Evolutionary conservation across 2,329 filamentous ascomycete species (phyloP), one percentile per base, ranked within the genome.

Genomic region (Lecanosticta acicola): DNA sequence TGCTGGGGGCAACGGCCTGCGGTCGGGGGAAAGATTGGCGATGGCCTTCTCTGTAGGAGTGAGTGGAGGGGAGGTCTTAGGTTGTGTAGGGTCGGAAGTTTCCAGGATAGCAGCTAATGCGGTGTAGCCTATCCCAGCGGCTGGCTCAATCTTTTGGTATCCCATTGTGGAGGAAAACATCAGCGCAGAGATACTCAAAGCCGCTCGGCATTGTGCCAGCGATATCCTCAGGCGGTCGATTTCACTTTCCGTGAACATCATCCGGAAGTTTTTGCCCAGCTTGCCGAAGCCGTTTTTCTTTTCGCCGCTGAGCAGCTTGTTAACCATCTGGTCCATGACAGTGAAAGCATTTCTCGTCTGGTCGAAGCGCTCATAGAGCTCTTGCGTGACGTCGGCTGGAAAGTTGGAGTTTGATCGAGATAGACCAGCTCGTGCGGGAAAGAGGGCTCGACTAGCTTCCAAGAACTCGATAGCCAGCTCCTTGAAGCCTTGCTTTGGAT

Each of bases 371-470:
- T 76, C 76, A 56, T 79, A 78, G 38, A 86, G 71, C 62, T 84
- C 81, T n/a, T 72, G 67, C 21, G 78, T 70, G 63, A 84, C 77
- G 45, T 85, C 81, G 3, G 66, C 57, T 0, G 82, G 79, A 14
- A 85, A 72, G 13, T 71, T 67, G 53, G 78, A 76, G 13, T 69
- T 67, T 16, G 70, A 72, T 33, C 72, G 70, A 55, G 80, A 76
- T 43, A 86, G 71, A 3, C 83, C 83, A 17, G 79, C 76, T 63
- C 85, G 81, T 50, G 85, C 80, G n/a, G 79, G 77, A 71, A 81
- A 84, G 34, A 86, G 70, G 34, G 81, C 77, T 43, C 80, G 76
- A 61, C 78, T 83, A 3, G 80, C 78, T 45, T 85, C 81, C 47
- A 87, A 73, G 58, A 85, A 84, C 53, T 83, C 80, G 50, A 76